Evolutionary conservation across 2,329 filamentous ascomycete species (phyloP).

Genomic region (Catunica adiposa): DNA sequence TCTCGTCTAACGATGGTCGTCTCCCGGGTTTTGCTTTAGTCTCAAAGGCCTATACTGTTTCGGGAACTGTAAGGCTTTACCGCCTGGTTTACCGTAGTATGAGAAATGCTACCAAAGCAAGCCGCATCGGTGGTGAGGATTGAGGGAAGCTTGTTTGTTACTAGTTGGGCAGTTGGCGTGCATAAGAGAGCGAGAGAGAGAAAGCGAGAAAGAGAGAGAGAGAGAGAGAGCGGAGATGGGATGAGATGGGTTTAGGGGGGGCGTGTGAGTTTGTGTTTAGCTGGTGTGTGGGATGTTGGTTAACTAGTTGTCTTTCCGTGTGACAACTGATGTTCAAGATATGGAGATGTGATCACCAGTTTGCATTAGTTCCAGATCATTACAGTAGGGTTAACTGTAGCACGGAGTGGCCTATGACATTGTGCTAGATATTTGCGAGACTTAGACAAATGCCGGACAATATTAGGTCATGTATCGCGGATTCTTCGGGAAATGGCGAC

Average conservation of each 20-base stretch:
- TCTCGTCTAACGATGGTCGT: not conserved
- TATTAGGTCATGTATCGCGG: too few species aligned
- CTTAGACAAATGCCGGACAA: too few species aligned
- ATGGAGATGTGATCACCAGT: not conserved
- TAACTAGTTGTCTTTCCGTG: not conserved
- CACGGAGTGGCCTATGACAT: not conserved
- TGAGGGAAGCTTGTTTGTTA: not conserved
- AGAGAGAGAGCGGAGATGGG: not conserved
- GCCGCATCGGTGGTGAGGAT: not conserved
- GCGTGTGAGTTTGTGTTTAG: not conserved
- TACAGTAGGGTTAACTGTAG: constrained; percentile 1
- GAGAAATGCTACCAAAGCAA: not conserved
- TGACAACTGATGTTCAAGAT: not conserved
- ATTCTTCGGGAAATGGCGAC: too few species aligned
- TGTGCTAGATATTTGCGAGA: too few species aligned
- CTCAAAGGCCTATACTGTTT: not conserved
- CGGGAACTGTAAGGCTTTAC: not conserved
- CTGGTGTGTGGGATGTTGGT: not conserved
- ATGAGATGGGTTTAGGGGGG: not conserved
- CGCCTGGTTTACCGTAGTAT: not conserved
- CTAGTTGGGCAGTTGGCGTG: not conserved
- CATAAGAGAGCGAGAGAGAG: too few species aligned
- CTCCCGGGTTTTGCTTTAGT: not conserved
- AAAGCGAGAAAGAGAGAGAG: too few species aligned
- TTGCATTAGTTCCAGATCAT: not conserved